Conservation (phyloP, 2,329 filamentous ascomycete genomes). For the Colletotrichum incanum region DNA sequence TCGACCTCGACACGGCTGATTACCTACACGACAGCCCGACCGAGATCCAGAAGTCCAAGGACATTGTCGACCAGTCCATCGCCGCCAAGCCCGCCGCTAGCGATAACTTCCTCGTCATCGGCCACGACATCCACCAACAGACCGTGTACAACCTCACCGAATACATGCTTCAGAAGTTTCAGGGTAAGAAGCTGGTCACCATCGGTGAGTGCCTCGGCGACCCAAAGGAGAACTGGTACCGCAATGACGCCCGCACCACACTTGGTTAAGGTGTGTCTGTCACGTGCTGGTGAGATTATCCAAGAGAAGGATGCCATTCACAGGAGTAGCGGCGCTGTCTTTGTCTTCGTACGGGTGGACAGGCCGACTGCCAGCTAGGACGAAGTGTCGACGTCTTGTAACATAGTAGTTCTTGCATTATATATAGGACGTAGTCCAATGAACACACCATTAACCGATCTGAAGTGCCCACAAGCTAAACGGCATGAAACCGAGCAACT, state of each 20-base stretch:
- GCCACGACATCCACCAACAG: conserved; percentile 61
- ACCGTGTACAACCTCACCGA: conserved; percentile 57
- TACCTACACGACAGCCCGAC: conserved; percentile 51
- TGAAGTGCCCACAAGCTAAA: neutral
- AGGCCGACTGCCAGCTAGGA: no score
- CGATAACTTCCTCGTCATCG: conserved; percentile 47
- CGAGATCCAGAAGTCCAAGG: conserved; percentile 54
- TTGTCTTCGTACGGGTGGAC: no score
- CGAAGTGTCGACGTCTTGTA: neutral
- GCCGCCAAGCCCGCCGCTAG: conserved; percentile 48
- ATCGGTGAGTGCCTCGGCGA: conserved; percentile 67
- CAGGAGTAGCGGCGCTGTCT: neutral
- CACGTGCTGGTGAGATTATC: neutral
- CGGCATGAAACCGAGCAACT: neutral
- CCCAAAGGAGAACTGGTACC: conserved; percentile 64
- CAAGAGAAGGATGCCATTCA: neutral
- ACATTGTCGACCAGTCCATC: conserved; percentile 54
- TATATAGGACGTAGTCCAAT: neutral
- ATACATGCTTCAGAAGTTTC: conserved; percentile 55
- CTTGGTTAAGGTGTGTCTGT: conserved; percentile 8
- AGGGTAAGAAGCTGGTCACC: conserved; percentile 60
- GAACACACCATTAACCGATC: neutral
- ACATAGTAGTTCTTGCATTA: neutral
- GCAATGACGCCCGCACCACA: conserved; percentile 44
- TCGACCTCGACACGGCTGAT: conserved; percentile 56